Base-by-base conservation (phyloP, 768 basidiomycete species). In the Lactifluus hygrophoroides region DNA sequence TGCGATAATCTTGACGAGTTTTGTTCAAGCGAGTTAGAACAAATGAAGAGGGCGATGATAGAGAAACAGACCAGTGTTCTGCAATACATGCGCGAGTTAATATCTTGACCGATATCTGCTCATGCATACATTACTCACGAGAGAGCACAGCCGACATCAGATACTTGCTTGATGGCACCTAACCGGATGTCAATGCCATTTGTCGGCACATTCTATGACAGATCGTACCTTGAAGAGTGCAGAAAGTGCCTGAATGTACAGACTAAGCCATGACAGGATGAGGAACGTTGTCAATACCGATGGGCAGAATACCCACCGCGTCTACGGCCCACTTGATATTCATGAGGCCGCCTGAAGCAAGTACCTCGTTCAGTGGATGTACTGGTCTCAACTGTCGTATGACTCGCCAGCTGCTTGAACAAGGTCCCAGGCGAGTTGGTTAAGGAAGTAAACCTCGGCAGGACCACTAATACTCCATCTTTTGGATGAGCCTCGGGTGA, bases 371-470 rank as follows among this genome's bases (percentile, higher is more conserved):
- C 34, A 50, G 49, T 1, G 21, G 8, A 37, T 7, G 17, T 3
- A 25, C 49, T 23, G 19, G 19, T 9, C 6, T 38, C 21, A 1
- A 17, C 23, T 17, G 14, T 21, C 35, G 4, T 21, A 50, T 16
- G 40, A 45, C 30, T 32, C 44, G 61, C 64, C 68, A 21, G 54
- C 28, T 13, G 67, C 65, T 42, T 67, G 67, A 11, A 69, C 56
- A 16, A 69, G 40, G 38, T 69, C 68, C 14, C 59, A 68, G 10
- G 59, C 57, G 3, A 69, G 56, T 19, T 68, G 61, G 40, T 60
- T 60, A 21, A 68, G 58, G 21, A 69, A 64, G 50, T 65, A 67
- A 54, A 25, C 27, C 37, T 85, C 80, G 82, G 84, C 76, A 10
- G 51, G 4, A 5, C 40, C 37, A 3, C 19, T 17, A 3, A 43